Evolutionary conservation across 805 yeast species (phyloP), one percentile per base, ranked within the genome.

Genomic region (Vanderwaltozyma yarrowii): DNA sequence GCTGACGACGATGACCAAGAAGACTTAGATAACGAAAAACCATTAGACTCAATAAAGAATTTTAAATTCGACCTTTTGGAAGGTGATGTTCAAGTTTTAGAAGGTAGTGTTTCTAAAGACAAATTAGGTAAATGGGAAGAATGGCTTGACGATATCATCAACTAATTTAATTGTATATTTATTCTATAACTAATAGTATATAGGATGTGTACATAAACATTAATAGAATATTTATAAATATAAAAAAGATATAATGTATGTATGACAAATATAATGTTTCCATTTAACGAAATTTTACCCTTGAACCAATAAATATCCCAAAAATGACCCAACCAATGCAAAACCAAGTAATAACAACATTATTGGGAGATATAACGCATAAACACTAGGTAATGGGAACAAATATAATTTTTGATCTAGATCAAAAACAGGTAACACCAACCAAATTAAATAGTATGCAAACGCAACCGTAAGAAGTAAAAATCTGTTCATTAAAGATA

Each of bases 11-110:
- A 43, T 27, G 49, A 45, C 13, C n/a, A n/a, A n/a, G n/a, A n/a
- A n/a, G 44, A 43, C 9, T 39, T 32, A 12, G 34, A 36, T 33
- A 26, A 62, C 9, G 60, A 62, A 25, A 54, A 70, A 47, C 30
- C 53, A 33, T 19, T 64, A 49, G 31, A 40, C 7, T 32, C 42
- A 12, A 20, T 40, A n/a, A 35, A 32, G 13, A 70, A 56, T 32
- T 87, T 87, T 61, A 60, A 61, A 31, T 88, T 87, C 54, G 80
- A 72, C 23, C 66, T 70, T 36, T 61, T 87, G 34, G 94, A 84
- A 49, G 86, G 87, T 1, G 74, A 75, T 47, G 71, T 85, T 53
- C 83, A 75, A 41, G 74, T 84, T 33, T 47, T 74, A 1, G 76
- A 74, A 8, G 96, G 96, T 2, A 80, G 88, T 45, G 81, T 82